Base-by-base conservation (phyloP, 1,139 yeast species). In the Diutina mesorugosa region DNA sequence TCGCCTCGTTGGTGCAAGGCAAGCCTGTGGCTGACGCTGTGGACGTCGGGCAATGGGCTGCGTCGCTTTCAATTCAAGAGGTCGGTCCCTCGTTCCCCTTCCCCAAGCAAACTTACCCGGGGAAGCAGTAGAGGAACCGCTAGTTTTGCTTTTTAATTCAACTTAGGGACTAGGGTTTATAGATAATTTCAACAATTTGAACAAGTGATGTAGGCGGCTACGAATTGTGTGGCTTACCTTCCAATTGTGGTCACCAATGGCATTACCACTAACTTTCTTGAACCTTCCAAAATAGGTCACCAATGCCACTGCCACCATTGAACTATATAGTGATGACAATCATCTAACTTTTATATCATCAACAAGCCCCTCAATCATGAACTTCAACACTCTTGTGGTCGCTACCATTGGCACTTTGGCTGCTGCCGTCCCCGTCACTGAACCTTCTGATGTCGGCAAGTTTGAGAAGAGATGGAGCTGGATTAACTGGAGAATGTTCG, bases 11-110 rank as follows among this genome's bases (percentile, higher is more conserved):
- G 63, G 95, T 89, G 58, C 76, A 85, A 72, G 90, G 86, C 63
- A 83, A 87, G 72, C 64, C 79, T 45, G 69, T 90, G 59, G 75
- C 77, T 55, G 75, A 80, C 56, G 75, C 87, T 59, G 78, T 93
- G 61, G 90, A 87, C 65, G 81, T 85, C 72, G 99, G 99, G 63
- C 98, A 91, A 76, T 91, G 98, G 98, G 84, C 95, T 63, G 99
- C 99, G 60, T 79, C 90, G 62, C 74, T 88, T 64, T 88, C 97
- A 57, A 86, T 93, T 69, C 97, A 90, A 78, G 87, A 88, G 72
- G 81, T 88, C 63, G 99, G 99, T 58, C 97, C 99, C 57, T 79
- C 96, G 57, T 93, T 84, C 84, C 97, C 98, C 63, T 80, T 83
- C 78, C 87, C 89, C 62, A 85, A 85, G 75, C 81, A 82, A 72